These are phyloP conservation scores for Moniliophthora roreri DNA, from an alignment of 1,284 basidiomycete genomes.

Conservation along the genomic window DNA sequence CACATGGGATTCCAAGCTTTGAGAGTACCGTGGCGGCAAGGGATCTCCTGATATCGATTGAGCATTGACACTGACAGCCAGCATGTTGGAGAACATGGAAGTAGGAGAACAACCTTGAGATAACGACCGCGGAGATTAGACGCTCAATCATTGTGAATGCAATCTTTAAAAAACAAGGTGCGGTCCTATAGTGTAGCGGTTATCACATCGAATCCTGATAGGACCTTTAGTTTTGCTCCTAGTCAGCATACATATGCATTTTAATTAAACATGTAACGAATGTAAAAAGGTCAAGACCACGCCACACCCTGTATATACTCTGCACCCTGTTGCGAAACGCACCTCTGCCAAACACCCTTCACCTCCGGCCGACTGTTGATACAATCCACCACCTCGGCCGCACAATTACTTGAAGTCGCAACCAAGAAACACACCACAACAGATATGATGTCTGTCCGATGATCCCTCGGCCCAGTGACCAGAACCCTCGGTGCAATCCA, in stretches of 20 bases:
- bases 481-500: constrained; percentile 3
- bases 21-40: too few species aligned
- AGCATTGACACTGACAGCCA: too few species aligned
- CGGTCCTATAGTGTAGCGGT: constrained; percentile 7
- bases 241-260: not conserved
- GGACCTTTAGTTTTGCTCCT: constrained; percentile 7
- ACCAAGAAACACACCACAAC: constrained; percentile 6
- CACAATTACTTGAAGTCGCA: not conserved
- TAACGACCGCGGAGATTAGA: too few species aligned
- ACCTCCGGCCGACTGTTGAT: constrained; percentile 6
- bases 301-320: constrained; percentile 10
- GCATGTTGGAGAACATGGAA: too few species aligned
- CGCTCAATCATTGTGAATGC: too few species aligned
- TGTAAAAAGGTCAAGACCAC: too few species aligned
- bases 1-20: too few species aligned
- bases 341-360: constrained; percentile 10
- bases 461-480: constrained; percentile 14
- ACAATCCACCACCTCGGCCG: not conserved
- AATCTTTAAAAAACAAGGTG: not conserved
- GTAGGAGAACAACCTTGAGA: too few species aligned
- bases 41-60: too few species aligned
- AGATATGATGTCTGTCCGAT: constrained; percentile 14
- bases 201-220: constrained; percentile 15
- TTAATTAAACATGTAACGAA: too few species aligned
- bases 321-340: constrained; percentile 2